Evolutionary conservation across 768 basidiomycete genomes (phyloP).

Genomic region (Mycena alexandri): DNA sequence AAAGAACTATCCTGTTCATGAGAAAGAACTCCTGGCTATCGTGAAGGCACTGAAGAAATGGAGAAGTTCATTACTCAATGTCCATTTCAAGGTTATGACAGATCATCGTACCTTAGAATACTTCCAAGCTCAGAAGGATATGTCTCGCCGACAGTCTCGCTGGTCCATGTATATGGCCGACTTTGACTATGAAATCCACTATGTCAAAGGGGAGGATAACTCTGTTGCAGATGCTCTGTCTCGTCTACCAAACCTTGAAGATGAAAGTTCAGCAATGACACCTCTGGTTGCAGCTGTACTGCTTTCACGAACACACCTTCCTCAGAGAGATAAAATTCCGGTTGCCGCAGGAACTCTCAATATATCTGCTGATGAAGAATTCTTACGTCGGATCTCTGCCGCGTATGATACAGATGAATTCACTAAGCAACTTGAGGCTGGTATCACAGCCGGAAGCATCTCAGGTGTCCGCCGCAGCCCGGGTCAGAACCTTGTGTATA

Average conservation of each 20-base stretch:
- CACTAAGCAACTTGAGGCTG: neutral
- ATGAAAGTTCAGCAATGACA: neutral
- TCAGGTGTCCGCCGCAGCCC: neutral
- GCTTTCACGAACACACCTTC: neutral
- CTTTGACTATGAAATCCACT: conserved; percentile 51
- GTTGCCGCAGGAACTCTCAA: conserved; percentile 10
- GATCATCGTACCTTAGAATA: conserved; percentile 54
- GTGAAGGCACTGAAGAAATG: conserved; percentile 47
- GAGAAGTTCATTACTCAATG: conserved; percentile 41
- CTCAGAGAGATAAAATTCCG: neutral
- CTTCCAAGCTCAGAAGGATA: conserved; percentile 45
- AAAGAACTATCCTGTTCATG: conserved; percentile 39
- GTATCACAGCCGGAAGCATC: conserved; percentile 5
- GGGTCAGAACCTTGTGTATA: conserved; percentile 10
- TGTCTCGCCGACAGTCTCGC: conserved; percentile 47
- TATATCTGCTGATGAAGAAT: conserved; percentile 16
- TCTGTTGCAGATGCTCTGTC: conserved; percentile 54
- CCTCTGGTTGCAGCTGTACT: conserved; percentile 7
- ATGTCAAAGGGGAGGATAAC: conserved; percentile 52
- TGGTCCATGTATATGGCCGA: conserved; percentile 46
- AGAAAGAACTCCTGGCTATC: conserved; percentile 50
- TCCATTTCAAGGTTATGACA: conserved; percentile 45
- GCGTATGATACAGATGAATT: conserved; percentile 9
- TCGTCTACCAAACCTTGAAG: conserved; percentile 18
- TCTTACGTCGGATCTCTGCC: conserved; percentile 19